Evolutionary conservation across 1,139 yeast species (phyloP).

Genomic region (Pichia kudriavzevii): DNA sequence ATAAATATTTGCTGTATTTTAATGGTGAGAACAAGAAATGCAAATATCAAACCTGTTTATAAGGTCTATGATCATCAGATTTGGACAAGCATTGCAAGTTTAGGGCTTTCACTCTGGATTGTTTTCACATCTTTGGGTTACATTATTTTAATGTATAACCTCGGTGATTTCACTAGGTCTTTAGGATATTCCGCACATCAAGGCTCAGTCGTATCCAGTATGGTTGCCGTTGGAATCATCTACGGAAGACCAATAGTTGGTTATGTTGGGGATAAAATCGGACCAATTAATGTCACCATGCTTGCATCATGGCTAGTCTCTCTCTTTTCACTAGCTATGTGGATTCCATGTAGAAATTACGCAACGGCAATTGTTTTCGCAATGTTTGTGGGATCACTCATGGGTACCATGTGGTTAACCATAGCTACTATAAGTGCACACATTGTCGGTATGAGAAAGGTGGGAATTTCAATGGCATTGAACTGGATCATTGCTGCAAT

Average conservation of each 20-base stretch:
- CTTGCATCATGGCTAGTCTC: conserved; percentile 29
- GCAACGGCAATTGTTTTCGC: conserved; percentile 45
- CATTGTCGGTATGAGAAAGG: conserved; percentile 40
- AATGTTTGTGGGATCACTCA: conserved; percentile 39
- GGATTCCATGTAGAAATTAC: conserved; percentile 52
- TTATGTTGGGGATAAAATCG: conserved; percentile 32
- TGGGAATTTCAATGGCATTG: conserved; percentile 42
- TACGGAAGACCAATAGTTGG: conserved; percentile 39
- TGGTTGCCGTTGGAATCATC: conserved; percentile 38
- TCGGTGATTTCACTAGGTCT: conserved; percentile 39
- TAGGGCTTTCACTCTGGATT: conserved; percentile 30
- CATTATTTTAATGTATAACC: conserved; percentile 37
- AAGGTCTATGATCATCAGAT: conserved; percentile 31
- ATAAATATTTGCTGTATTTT: conserved; percentile 31
- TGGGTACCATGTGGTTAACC: conserved; percentile 43
- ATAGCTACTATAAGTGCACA: conserved; percentile 32
- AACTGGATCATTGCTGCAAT: conserved; percentile 40
- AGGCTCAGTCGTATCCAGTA: conserved; percentile 39
- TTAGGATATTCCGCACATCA: conserved; percentile 36
- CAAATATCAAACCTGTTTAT: conserved; percentile 32
- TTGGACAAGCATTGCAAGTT: conserved; percentile 30
- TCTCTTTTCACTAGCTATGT: conserved; percentile 42
- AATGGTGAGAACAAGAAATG: conserved; percentile 24
- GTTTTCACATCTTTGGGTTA: conserved; percentile 40
- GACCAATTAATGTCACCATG: conserved; percentile 35